A percentile compares a stretch with the other conserved stretches of the same genome.
Evolutionary conservation across 176 grass and related monocot genomes (phyloP).

Genomic region (Carex pumila): DNA sequence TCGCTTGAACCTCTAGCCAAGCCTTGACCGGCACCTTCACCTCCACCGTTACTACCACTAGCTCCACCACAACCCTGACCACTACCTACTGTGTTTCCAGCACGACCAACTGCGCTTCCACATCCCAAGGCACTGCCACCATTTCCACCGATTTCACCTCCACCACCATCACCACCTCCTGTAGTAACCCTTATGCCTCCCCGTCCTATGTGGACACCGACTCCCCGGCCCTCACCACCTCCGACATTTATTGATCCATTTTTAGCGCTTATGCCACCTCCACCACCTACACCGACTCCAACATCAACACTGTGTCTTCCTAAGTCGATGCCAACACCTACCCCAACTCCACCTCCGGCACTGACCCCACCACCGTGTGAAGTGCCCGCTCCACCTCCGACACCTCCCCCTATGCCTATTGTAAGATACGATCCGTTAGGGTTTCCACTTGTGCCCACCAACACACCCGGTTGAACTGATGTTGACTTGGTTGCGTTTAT

Average conservation of each 20-base stretch:
- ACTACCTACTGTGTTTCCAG: conserved; percentile 30
- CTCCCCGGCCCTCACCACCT: conserved; percentile 29
- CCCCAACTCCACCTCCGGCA: conserved; percentile 39
- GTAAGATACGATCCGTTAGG: conserved; percentile 22
- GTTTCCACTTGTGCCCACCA: not conserved
- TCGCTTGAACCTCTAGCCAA: not conserved
- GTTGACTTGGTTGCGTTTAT: not conserved
- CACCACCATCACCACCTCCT: not conserved
- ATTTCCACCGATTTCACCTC: not conserved
- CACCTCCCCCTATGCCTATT: conserved; percentile 26
- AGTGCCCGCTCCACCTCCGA: conserved; percentile 32
- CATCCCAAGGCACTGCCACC: conserved; percentile 17
- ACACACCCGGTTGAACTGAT: not conserved
- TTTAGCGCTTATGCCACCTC: conserved; percentile 14
- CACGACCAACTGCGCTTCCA: conserved; percentile 35
- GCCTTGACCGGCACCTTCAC: conserved; percentile 31
- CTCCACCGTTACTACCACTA: conserved; percentile 28
- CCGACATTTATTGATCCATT: conserved; percentile 22
- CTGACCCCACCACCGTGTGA: conserved; percentile 12
- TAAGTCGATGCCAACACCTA: conserved; percentile 33
- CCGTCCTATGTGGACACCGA: conserved; percentile 40
- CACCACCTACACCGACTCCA: conserved; percentile 37
- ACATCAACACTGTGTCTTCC: conserved; percentile 35
- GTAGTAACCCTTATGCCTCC: conserved; percentile 33
- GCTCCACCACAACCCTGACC: conserved; percentile 42